Conservation (phyloP, 2,329 filamentous ascomycete species). For the Penicillium janthinellum region DNA sequence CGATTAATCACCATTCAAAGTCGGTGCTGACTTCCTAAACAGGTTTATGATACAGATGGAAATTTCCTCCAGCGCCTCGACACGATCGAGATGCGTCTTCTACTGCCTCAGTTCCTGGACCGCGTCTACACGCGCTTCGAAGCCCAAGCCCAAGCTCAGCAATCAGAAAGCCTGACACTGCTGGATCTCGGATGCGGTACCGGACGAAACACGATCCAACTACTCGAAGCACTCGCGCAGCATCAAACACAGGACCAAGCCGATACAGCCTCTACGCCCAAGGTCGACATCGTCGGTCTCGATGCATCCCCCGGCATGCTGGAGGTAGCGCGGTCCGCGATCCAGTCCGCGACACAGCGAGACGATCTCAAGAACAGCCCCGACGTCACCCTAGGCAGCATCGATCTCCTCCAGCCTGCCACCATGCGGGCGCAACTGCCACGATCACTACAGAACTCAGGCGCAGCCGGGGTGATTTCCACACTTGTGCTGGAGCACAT, state of each 20-base stretch:
- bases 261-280: constrained; percentile 6
- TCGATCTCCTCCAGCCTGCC: constrained; percentile 43
- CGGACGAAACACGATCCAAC: constrained; percentile 61
- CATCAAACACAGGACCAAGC: not conserved
- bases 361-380: constrained; percentile 1
- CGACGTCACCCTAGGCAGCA: constrained; percentile 34
- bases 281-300: constrained; percentile 53
- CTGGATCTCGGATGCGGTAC: constrained; percentile 69
- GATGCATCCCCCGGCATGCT: constrained; percentile 63
- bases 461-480: constrained; percentile 54
- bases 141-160: not conserved
- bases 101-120: constrained; percentile 54
- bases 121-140: constrained; percentile 26
- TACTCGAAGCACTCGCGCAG: constrained; percentile 34
- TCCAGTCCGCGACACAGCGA: constrained; percentile 21
- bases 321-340: constrained; percentile 50
- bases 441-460: constrained; percentile 19
- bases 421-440: constrained; percentile 9
- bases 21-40: not conserved
- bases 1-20: not conserved
- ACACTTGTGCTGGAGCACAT: constrained; percentile 69
- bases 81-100: constrained; percentile 54
- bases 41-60: constrained; percentile 65
- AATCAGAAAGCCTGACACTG: constrained; percentile 41
- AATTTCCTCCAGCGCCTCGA: constrained; percentile 69